These are phyloP conservation scores for Phytophthora ramorum DNA, from an alignment of 352 stramenopile genomes.

Conservation along the genomic window DNA sequence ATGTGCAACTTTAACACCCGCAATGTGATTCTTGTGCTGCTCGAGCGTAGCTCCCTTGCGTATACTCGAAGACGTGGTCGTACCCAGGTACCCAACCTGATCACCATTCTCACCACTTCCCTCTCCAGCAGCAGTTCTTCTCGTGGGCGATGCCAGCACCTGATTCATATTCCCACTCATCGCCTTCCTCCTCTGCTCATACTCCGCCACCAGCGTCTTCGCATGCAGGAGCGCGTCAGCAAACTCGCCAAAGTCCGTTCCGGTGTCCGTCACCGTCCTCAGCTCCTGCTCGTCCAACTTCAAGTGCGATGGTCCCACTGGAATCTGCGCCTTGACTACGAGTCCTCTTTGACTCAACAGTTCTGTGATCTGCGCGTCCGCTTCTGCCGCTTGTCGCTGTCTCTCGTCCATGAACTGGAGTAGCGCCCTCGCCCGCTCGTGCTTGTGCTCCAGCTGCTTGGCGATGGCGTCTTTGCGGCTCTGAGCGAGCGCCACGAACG, in stretches of 20 bases:
- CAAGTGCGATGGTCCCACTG: slow-evolving; percentile 69
- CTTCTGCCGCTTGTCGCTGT: slow-evolving; percentile 44
- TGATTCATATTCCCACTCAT: slow-evolving; percentile 55
- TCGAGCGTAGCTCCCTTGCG: slow-evolving; percentile 60
- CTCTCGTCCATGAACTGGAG: slow-evolving; percentile 62
- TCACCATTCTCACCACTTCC: slow-evolving; percentile 24
- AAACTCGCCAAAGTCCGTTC: slow-evolving; percentile 54
- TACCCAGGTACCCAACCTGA: slow-evolving; percentile 58
- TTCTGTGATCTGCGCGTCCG: slow-evolving; percentile 51
- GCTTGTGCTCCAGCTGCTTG: slow-evolving; percentile 35
- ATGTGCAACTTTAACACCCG: slow-evolving; percentile 45
- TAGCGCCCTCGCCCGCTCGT: slow-evolving; percentile 39
- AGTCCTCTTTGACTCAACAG: slow-evolving; percentile 62
- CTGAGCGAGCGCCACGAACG: slow-evolving; percentile 46
- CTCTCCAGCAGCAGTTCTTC: slow-evolving; percentile 21
- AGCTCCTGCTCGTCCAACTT: slow-evolving; percentile 55
- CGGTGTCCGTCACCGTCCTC: neutral
- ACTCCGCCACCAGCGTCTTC: slow-evolving; percentile 63
- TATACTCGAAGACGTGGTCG: slow-evolving; percentile 52
- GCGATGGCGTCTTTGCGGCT: slow-evolving; percentile 49
- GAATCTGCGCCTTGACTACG: slow-evolving; percentile 79
- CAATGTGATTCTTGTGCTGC: slow-evolving; percentile 52
- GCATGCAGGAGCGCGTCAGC: slow-evolving; percentile 56
- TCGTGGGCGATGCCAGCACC: slow-evolving; percentile 1
- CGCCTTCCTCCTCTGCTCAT: slow-evolving; percentile 48